Percentiles rank a stretch among this genome's conserved stretches.
These are phyloP conservation scores for Exophiala sideris DNA, from an alignment of 2,329 filamentous ascomycete species.

Conservation along the genomic window DNA sequence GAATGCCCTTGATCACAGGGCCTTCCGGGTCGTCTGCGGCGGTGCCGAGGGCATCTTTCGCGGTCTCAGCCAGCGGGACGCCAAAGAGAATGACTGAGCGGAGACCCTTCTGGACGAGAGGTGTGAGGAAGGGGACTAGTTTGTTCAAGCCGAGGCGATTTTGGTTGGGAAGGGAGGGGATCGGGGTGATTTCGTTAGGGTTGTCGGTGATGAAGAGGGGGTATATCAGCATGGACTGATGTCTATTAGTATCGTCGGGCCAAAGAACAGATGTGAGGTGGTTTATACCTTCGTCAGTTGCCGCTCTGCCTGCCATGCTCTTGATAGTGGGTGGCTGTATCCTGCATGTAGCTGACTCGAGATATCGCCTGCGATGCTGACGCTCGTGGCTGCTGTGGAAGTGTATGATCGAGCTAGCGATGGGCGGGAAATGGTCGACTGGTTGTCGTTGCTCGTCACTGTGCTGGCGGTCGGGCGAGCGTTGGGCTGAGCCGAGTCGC, in stretches of 20 bases:
- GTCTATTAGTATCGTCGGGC: not conserved
- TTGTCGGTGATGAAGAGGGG: conserved; percentile 94
- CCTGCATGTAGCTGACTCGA: conserved; percentile 79
- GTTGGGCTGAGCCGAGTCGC: conserved; percentile 35
- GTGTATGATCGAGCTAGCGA: conserved; percentile 43
- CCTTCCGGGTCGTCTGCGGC: conserved; percentile 89
- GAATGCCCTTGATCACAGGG: conserved; percentile 84
- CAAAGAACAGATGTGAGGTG: not conserved
- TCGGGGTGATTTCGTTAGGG: conserved; percentile 84
- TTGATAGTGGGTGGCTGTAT: conserved; percentile 74
- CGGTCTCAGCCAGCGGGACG: conserved; percentile 74
- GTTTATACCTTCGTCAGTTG: conserved; percentile 73
- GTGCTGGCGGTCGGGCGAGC: conserved; percentile 20
- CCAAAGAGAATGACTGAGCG: conserved; percentile 94
- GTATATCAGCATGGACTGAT: conserved; percentile 95
- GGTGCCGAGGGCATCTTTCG: conserved; percentile 88
- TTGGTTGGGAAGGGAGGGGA: conserved; percentile 88
- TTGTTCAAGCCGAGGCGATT: conserved; percentile 84
- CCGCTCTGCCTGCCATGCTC: conserved; percentile 78
- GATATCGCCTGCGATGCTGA: conserved; percentile 62
- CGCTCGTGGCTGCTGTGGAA: conserved; percentile 49
- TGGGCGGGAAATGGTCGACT: conserved; percentile 40
- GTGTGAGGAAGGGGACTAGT: conserved; percentile 76
- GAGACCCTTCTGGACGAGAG: conserved; percentile 84
- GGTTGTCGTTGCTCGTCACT: conserved; percentile 33